Base-by-base conservation (phyloP, 2,329 filamentous ascomycete genomes). In the Hymenotorrendiella dingleyae region DNA sequence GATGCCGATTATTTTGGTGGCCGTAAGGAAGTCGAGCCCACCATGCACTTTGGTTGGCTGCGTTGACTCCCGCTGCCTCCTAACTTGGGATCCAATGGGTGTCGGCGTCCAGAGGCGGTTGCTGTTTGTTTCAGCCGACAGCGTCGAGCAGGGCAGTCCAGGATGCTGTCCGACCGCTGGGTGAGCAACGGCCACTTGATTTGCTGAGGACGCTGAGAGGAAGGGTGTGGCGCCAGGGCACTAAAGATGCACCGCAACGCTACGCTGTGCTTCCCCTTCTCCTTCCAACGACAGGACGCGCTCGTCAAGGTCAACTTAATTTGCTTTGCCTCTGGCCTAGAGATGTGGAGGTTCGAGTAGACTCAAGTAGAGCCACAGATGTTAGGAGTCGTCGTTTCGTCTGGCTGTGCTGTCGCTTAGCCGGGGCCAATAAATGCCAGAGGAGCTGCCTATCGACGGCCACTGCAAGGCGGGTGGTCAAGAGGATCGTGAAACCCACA, bases 21-120 rank as follows among this genome's bases (percentile, higher is more conserved):
- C 41, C 47, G 53, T 55, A 45, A 54, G 49, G 51, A 54, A 53
- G 37, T 41, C 21, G 30, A 35, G 16, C 10, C 24, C 42, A 36
- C 27, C 26, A 28, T 42, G 36, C 33, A 32, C 23, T 36, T 49
- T 53, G 48, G 48, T 54, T 55, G 53, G 54, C 22, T 42, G 32
- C 43, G 21, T 22, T 46, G 38, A 38, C 38, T 46, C 38, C 44
- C 38, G 26, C 16, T 6, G 3, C 4, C n/a, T 7, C 19, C 14
- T 11, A 35, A 32, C 6, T 32, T 40, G 26, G 36, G 43, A n/a
- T n/a, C n/a, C n/a, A n/a, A n/a, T n/a, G n/a, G n/a, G 30, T 30
- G 37, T 16, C 20, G 14, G 26, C 17, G 9, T 41, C 37, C 16
- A 40, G 30, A 45, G 37, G 43, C 43, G 43, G 22, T 44, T 36